Evolutionary conservation across 139 green algal genomes (phyloP).

Genomic region (Cymbomonas tetramitiformis): DNA sequence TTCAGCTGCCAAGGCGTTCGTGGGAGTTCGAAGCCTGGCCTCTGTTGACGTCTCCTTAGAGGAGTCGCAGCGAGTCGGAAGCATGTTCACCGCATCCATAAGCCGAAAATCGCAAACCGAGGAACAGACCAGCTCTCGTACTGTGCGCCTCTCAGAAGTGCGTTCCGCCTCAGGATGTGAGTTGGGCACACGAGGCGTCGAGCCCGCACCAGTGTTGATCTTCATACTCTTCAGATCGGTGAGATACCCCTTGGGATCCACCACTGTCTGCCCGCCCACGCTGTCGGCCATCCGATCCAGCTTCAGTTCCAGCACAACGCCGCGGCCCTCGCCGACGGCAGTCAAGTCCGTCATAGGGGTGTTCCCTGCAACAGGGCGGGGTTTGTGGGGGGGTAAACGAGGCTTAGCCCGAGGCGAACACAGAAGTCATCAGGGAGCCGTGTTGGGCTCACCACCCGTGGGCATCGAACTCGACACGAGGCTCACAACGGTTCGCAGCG

Average conservation of each 20-base stretch:
- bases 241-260: conserved; percentile 97
- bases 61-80: too few relatives aligned
- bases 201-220: conserved; percentile 35
- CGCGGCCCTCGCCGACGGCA: conserved; percentile 65
- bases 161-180: too few relatives aligned
- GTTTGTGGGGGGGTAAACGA: too few relatives aligned
- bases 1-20: too few relatives aligned
- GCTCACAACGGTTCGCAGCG: too few relatives aligned
- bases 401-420: background rate
- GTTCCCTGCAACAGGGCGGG: background rate
- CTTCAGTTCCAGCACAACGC: conserved; percentile 78
- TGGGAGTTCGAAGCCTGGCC: too few relatives aligned
- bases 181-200: background rate
- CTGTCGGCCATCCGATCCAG: conserved; percentile 83
- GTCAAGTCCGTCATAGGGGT: conserved; percentile 69
- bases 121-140: too few relatives aligned
- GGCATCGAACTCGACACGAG: too few relatives aligned
- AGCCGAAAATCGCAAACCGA: too few relatives aligned
- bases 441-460: background rate
- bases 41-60: too few relatives aligned
- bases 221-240: conserved; percentile 77
- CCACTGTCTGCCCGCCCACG: conserved; percentile 80
- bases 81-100: too few relatives aligned
- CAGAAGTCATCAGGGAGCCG: background rate
- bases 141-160: too few relatives aligned